Conservation (phyloP, 2,329 filamentous ascomycete species). For the Aspergillus neoniger region DNA sequence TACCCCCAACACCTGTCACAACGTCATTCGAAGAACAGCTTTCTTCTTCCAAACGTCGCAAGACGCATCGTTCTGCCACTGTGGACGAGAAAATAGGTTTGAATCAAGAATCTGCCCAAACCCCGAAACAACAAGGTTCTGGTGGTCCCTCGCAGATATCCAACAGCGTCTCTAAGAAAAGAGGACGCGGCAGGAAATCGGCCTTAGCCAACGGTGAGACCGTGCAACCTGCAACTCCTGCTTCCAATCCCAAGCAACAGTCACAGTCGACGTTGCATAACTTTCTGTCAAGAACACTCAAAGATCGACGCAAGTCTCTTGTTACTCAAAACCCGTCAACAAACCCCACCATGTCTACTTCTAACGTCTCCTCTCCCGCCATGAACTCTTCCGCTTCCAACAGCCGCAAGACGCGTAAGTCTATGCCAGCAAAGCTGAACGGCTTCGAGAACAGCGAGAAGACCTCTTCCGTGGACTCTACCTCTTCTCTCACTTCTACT, state of each 20-base stretch:
- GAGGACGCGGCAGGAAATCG: constrained; percentile 13
- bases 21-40: constrained; percentile 27
- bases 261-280: constrained; percentile 15
- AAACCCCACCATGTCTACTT: constrained; percentile 4
- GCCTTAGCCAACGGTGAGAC: constrained; percentile 10
- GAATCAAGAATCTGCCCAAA: constrained; percentile 13
- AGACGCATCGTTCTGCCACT: constrained; percentile 19
- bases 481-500: constrained; percentile 15
- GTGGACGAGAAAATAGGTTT: constrained; percentile 16
- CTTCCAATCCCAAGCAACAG: constrained; percentile 11
- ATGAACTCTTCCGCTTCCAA: constrained; percentile 10
- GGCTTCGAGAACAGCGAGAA: constrained; percentile 10
- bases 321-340: constrained; percentile 13
- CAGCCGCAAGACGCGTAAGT: constrained; percentile 19
- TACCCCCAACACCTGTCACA: constrained; percentile 24
- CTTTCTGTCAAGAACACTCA: constrained; percentile 14
- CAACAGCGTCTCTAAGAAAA: constrained; percentile 11
- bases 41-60: constrained; percentile 24
- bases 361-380: background rate
- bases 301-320: constrained; percentile 14
- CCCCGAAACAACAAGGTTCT: constrained; percentile 9
- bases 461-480: constrained; percentile 3
- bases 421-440: constrained; percentile 20
- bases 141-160: constrained; percentile 10
- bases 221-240: constrained; percentile 5